Conservation (phyloP, 129 eudicot species). For the Flaveria sonorensis region DNA sequence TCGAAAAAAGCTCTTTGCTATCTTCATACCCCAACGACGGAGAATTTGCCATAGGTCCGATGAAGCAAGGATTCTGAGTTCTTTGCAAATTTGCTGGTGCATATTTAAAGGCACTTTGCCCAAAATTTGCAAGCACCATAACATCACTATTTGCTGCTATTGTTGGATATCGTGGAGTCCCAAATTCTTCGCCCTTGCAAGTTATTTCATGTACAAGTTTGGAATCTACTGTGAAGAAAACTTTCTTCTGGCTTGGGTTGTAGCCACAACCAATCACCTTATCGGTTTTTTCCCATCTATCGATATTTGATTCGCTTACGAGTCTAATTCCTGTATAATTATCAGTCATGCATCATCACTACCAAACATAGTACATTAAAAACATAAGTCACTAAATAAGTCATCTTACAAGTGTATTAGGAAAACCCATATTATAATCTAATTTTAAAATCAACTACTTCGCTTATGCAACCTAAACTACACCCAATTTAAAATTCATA, state of each 20-base stretch:
- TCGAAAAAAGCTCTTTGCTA: slow-evolving; percentile 92
- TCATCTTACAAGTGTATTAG: not conserved
- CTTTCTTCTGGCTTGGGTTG: slow-evolving; percentile 68
- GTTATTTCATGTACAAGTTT: slow-evolving; percentile 66
- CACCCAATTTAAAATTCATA: not conserved
- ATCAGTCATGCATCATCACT: not conserved
- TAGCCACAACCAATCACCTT: slow-evolving; percentile 89
- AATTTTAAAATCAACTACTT: not conserved
- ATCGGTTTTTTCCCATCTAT: slow-evolving; percentile 61
- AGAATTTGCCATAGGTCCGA: slow-evolving; percentile 52
- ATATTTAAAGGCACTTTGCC: slow-evolving; percentile 71
- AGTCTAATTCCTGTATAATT: slow-evolving; percentile 57
- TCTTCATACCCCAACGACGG: slow-evolving; percentile 67
- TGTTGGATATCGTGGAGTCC: slow-evolving; percentile 72
- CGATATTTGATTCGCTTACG: slow-evolving; percentile 46
- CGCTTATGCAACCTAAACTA: not conserved
- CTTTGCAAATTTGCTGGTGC: slow-evolving; percentile 65
- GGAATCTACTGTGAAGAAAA: slow-evolving; percentile 82
- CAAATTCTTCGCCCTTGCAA: slow-evolving; percentile 76
- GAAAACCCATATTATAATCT: too few species aligned
- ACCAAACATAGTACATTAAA: not conserved
- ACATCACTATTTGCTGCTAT: slow-evolving; percentile 63
- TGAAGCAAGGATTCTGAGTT: slow-evolving; percentile 90
- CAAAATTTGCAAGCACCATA: slow-evolving; percentile 64
- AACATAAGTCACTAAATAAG: not conserved